Conservation (phyloP, 2,329 filamentous ascomycete genomes). For the Trichoderma atroviride region DNA sequence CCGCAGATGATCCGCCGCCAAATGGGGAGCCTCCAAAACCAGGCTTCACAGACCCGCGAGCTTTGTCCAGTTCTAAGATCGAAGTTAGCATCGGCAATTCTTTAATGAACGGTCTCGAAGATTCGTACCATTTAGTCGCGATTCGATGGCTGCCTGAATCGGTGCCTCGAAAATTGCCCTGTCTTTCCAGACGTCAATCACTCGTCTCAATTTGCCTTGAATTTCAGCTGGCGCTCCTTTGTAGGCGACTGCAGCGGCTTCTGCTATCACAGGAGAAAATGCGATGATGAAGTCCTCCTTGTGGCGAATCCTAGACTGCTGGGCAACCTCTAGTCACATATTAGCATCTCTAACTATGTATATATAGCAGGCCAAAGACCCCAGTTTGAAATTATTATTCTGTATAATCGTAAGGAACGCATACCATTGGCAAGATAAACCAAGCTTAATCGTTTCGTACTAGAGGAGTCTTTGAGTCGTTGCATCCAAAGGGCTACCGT, state of each 20-base stretch:
- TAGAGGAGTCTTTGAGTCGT: conserved; percentile 82
- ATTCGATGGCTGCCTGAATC: conserved; percentile 80
- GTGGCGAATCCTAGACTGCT: conserved; percentile 89
- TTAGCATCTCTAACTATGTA: conserved; percentile 1
- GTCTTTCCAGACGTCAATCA: conserved; percentile 93
- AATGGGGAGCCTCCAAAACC: conserved; percentile 59
- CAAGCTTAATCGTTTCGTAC: conserved; percentile 83
- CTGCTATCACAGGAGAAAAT: conserved; percentile 88
- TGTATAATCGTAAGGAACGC: conserved; percentile 30
- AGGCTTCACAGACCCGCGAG: conserved; percentile 55
- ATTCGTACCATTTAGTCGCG: conserved; percentile 71
- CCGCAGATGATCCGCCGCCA: conserved; percentile 57
- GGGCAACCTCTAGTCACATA: conserved; percentile 73
- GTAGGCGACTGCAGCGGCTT: conserved; percentile 88
- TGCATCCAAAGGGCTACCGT: conserved; percentile 92
- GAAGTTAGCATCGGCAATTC: conserved; percentile 28
- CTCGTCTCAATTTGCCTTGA: conserved; percentile 82
- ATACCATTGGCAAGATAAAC: conserved; percentile 94
- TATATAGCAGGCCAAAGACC: not conserved
- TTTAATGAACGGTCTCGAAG: not conserved
- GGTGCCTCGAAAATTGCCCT: conserved; percentile 79
- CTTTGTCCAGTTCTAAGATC: conserved; percentile 62
- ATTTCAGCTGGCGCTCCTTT: conserved; percentile 85
- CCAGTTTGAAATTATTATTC: not conserved
- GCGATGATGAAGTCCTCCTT: conserved; percentile 92